Percentiles rank a stretch among this genome's conserved stretches.
phyloP scores from a whole-genome alignment of 2,329 filamentous ascomycete genomes.

The Colletotrichum noveboracense region DNA sequence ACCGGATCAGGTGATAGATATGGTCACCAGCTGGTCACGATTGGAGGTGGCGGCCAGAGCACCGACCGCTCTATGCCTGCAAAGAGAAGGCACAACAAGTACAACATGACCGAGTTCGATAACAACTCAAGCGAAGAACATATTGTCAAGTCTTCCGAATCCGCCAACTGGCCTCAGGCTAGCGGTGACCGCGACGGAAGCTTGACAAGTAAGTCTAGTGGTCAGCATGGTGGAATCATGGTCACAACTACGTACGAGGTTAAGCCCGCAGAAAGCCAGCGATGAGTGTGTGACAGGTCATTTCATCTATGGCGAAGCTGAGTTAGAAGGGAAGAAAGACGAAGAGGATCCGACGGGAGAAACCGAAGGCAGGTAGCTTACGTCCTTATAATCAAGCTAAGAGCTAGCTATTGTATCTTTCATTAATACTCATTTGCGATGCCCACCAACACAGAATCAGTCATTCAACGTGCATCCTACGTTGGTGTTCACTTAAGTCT shows the following conservation, averaged over 20 bases:
- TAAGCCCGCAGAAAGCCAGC: not conserved
- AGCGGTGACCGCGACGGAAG: not conserved
- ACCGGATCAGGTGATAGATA: constrained; percentile 28
- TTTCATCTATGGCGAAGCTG: not conserved
- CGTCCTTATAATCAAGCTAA: not conserved
- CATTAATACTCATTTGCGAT: not conserved
- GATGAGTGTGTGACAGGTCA: not conserved
- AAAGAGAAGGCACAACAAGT: constrained; percentile 9
- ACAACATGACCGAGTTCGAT: constrained; percentile 26
- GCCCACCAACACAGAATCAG: not conserved
- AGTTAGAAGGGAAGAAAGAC: not conserved
- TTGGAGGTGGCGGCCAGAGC: constrained; percentile 26
- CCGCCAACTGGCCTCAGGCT: not conserved
- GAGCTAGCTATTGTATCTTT: not conserved
- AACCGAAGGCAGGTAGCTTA: not conserved
- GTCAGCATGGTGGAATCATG: constrained; percentile 1
- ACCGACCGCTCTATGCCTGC: not conserved
- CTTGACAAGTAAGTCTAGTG: not conserved
- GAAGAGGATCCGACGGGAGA: not conserved
- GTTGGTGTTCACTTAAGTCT: not conserved
- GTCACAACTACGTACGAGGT: constrained; percentile 11
- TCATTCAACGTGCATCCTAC: not conserved
- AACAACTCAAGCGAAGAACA: constrained; percentile 37
- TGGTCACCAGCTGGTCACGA: constrained; percentile 29
- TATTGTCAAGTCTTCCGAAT: constrained; percentile 29